Percentiles rank a stretch among this genome's conserved stretches.
These are phyloP conservation scores for Dendrobium officinale DNA, from an alignment of 106 monocot genomes.

Conservation along the genomic window DNA sequence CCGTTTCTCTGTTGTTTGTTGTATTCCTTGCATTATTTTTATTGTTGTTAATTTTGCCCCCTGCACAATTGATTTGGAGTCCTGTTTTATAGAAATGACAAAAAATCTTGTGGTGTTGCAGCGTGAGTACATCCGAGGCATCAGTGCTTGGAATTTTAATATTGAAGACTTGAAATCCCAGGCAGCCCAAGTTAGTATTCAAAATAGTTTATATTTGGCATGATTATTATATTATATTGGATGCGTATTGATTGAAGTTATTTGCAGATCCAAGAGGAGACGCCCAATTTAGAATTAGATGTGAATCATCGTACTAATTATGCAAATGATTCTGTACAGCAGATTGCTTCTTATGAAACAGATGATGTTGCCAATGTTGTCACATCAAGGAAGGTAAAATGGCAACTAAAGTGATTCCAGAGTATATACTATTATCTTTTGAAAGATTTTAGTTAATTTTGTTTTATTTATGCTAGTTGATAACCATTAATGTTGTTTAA, in stretches of 20 bases:
- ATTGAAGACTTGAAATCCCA: constrained; percentile 86
- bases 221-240: not conserved
- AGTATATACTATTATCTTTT: not conserved
- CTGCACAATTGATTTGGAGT: not conserved
- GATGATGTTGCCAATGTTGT: constrained; percentile 12
- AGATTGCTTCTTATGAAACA: constrained; percentile 21
- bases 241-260: not conserved
- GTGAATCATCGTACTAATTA: constrained; percentile 22
- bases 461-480: not conserved
- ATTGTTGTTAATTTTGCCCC: not conserved
- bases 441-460: not conserved
- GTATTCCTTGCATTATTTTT: not conserved
- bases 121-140: constrained; percentile 85
- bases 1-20: not conserved
- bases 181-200: constrained; percentile 67
- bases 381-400: constrained; percentile 39
- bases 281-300: constrained; percentile 23
- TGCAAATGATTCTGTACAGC: constrained; percentile 13
- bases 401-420: not conserved
- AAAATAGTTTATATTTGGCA: not conserved
- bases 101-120: constrained; percentile 14
- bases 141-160: constrained; percentile 97
- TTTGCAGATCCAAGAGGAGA: constrained; percentile 43
- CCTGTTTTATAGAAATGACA: not conserved
- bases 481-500: not conserved